A percentile compares a stretch with the other conserved stretches of the same genome.
Conservation (phyloP, 306 rosid species). For the Inga leiocalycina region DNA sequence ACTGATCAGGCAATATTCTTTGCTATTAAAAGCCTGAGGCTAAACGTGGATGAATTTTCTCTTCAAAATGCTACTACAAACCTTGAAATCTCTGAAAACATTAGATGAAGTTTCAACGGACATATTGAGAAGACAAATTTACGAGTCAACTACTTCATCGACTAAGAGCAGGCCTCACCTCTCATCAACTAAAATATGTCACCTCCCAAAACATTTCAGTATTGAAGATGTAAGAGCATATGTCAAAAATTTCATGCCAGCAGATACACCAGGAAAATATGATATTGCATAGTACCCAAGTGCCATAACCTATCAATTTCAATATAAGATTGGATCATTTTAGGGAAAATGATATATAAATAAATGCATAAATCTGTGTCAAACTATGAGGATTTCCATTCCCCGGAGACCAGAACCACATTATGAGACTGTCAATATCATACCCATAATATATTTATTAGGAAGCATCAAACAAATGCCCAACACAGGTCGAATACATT, state of each 20-base stretch:
- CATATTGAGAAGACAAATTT: constrained; percentile 39
- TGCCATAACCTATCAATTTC: constrained; percentile 67
- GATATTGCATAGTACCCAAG: constrained; percentile 84
- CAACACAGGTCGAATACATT: background rate
- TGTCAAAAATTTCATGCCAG: constrained; percentile 80
- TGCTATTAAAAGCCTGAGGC: background rate
- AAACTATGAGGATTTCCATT: background rate
- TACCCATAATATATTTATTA: constrained; percentile 13
- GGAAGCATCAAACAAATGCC: background rate
- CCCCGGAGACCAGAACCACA: constrained; percentile 5
- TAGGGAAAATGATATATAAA: constrained; percentile 2
- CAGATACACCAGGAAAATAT: constrained; percentile 91
- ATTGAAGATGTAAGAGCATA: constrained; percentile 69
- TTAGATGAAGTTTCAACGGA: constrained; percentile 33
- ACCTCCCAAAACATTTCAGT: constrained; percentile 84
- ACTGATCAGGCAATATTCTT: constrained; percentile 1
- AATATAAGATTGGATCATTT: constrained; percentile 4
- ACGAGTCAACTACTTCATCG: constrained; percentile 32
- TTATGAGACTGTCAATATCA: constrained; percentile 2
- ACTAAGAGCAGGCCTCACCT: constrained; percentile 1
- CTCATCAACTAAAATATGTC: constrained; percentile 39
- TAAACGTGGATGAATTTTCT: constrained; percentile 1
- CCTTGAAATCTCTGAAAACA: constrained; percentile 25
- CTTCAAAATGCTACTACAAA: constrained; percentile 21
- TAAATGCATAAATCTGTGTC: constrained; percentile 21